A percentile compares a stretch with the other conserved stretches of the same genome.
phyloP scores from a whole-genome alignment of 2,329 filamentous ascomycete species.

The Ceratocystis cubensis region DNA sequence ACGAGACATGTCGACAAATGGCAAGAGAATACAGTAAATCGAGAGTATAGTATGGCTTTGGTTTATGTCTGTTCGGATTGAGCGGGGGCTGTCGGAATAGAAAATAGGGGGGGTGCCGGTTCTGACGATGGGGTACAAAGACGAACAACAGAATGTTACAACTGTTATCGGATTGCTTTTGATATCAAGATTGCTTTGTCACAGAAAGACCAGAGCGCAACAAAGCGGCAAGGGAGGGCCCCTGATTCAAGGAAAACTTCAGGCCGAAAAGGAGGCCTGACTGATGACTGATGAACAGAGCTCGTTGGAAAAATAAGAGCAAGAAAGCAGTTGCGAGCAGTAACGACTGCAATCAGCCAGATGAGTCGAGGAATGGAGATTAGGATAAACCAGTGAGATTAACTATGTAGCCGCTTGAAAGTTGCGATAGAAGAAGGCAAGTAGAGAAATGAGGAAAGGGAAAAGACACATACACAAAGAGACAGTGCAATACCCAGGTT shows the following conservation, averaged over 20 bases:
- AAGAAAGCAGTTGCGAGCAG: neutral
- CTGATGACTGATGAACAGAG: neutral
- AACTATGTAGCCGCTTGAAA: neutral
- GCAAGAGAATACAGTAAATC: neutral
- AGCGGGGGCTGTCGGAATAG: neutral
- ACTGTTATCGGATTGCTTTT: neutral
- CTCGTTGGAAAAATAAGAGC: neutral
- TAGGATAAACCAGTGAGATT: neutral
- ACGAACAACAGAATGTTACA: neutral
- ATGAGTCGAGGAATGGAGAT: neutral
- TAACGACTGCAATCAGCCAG: neutral
- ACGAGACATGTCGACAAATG: slow-evolving; percentile 54
- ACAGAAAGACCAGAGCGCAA: slow-evolving; percentile 5
- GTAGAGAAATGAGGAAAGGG: neutral
- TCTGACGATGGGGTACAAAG: slow-evolving; percentile 17
- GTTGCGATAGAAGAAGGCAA: neutral
- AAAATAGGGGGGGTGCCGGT: neutral
- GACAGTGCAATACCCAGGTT: neutral
- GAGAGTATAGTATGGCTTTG: neutral
- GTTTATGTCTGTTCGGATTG: neutral
- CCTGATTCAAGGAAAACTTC: neutral
- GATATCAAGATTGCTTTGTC: slow-evolving; percentile 9
- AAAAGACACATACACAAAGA: slow-evolving; percentile 11
- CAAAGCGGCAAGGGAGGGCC: slow-evolving; percentile 3
- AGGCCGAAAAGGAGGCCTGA: neutral